phyloP scores from a whole-genome alignment of 169 alveolate genomes.

The Plasmodium yoelii region DNA sequence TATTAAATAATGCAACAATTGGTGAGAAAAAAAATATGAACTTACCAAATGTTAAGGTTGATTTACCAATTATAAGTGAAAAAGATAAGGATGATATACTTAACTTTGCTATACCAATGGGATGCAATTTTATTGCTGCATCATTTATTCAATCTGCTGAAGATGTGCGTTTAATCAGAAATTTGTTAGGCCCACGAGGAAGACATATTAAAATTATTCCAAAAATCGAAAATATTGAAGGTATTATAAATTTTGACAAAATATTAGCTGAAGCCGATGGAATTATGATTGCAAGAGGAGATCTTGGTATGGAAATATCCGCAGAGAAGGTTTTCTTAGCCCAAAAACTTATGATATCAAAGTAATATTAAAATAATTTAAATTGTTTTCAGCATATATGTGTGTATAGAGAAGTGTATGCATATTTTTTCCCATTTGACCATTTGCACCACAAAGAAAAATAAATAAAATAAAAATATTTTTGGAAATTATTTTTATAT shows the following conservation, averaged over 20 bases:
- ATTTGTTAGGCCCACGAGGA: conserved; percentile 90
- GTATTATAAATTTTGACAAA: conserved; percentile 95
- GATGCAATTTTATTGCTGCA: conserved; percentile 96
- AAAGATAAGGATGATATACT: conserved; percentile 97
- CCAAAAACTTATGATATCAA: conserved; percentile 97
- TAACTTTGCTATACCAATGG: conserved; percentile 97
- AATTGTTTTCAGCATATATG: not conserved
- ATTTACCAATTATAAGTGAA: conserved; percentile 97
- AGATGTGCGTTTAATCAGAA: conserved; percentile 84
- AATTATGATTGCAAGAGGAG: conserved; percentile 99
- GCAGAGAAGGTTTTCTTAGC: conserved; percentile 97
- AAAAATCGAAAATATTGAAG: conserved; percentile 98
- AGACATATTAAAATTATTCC: conserved; percentile 96
- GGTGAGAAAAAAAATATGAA: conserved; percentile 98
- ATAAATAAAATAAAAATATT: not conserved
- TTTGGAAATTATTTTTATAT: conserved; percentile 28
- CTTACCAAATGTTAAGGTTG: conserved; percentile 97
- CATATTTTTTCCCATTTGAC: too few relatives aligned
- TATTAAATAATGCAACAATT: conserved; percentile 92
- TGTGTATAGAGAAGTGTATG: not conserved
- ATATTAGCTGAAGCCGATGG: conserved; percentile 97
- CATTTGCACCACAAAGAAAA: conserved; percentile 48
- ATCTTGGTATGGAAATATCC: conserved; percentile 99
- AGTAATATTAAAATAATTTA: conserved; percentile 59
- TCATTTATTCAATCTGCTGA: conserved; percentile 90